phyloP scores from a whole-genome alignment of 108 stramenopile species.

The Cyclotella kingstonii region DNA sequence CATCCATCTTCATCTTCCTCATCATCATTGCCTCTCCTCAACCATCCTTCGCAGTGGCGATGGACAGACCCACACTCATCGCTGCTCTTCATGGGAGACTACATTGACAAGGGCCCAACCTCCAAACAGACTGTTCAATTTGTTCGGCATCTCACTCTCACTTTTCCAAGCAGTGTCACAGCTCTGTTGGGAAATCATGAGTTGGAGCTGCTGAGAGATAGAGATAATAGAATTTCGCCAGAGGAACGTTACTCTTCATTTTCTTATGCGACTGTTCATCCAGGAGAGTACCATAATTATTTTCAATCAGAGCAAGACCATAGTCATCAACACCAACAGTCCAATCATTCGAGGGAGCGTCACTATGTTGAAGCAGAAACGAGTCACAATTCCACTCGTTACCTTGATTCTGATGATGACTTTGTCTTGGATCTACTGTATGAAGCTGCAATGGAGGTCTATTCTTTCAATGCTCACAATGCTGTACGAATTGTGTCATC shows the following conservation, averaged over 20 bases:
- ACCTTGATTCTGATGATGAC: conserved; percentile 46
- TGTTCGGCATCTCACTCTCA: conserved; percentile 44
- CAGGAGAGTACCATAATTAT: conserved; percentile 58
- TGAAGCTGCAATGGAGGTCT: conserved; percentile 57
- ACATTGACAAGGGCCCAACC: conserved; percentile 64
- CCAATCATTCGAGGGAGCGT: too few relatives aligned
- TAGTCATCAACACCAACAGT: not conserved
- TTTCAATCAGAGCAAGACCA: conserved; percentile 2
- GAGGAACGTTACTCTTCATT: conserved; percentile 28
- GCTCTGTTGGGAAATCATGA: conserved; percentile 69
- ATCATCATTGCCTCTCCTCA: conserved; percentile 16
- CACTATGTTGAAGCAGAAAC: not conserved
- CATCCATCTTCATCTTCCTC: not conserved
- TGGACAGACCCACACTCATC: conserved; percentile 36
- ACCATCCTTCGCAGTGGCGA: conserved; percentile 23
- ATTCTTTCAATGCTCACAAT: conserved; percentile 33
- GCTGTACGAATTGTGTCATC: conserved; percentile 35
- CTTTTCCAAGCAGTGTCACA: conserved; percentile 47
- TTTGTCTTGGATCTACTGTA: conserved; percentile 51
- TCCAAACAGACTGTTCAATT: conserved; percentile 55
- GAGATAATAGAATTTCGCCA: conserved; percentile 30
- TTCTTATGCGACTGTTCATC: conserved; percentile 58
- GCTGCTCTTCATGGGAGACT: conserved; percentile 65
- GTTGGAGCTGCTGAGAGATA: conserved; percentile 53
- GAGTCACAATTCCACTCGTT: not conserved